Evolutionary conservation across 192 early-diverging fungal species (phyloP), one percentile per base, ranked within the genome.

Genomic region (Powellomyces hirtus): DNA sequence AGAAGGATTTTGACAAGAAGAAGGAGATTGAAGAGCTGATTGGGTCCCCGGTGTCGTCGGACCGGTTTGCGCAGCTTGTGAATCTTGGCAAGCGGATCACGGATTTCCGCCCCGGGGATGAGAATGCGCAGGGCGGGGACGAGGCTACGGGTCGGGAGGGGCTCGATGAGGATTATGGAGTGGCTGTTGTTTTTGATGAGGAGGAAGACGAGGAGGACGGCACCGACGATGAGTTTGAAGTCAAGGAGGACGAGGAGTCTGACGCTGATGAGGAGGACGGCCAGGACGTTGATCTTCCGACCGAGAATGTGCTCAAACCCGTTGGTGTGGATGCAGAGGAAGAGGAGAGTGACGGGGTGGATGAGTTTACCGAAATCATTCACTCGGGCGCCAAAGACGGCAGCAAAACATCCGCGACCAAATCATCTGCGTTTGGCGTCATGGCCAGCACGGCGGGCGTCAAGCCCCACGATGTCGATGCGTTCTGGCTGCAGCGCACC

Each of bases 141-240:
- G 84, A 85, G 40, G 82, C 79, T 34, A 80, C 78, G 24, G 73
- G 11, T 0, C 60, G 78, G 22, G 44, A 68, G 20, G 77, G 56
- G 1, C 46, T 86, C 33, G 96, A 95, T 44, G 93, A 97, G 44
- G 91, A 94, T 67, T 74, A 89, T 11, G 96, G 95, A 49, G 92
- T 98, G 18, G 94, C 96, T 2, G 96, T 98, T 16, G 90, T 95
- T 0, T 96, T 99, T 77, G 96, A 95, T 65, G 96, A 95, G 49
- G 94, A 95, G 16, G 92, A 96, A 13, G 94, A 97, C 20, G 90
- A 91, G 5, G 90, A 92, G 16, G 90, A 91, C 52, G 89, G 79
- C 29, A 86, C 84, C 37, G 89, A 87, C 50, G 81, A 86, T 44
- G 80, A 82, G 56, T 87, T 88, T 64, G 75, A 75, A 46, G 74